phyloP scores from a whole-genome alignment of 108 stramenopile genomes.

The Skeletonema marinoi region DNA sequence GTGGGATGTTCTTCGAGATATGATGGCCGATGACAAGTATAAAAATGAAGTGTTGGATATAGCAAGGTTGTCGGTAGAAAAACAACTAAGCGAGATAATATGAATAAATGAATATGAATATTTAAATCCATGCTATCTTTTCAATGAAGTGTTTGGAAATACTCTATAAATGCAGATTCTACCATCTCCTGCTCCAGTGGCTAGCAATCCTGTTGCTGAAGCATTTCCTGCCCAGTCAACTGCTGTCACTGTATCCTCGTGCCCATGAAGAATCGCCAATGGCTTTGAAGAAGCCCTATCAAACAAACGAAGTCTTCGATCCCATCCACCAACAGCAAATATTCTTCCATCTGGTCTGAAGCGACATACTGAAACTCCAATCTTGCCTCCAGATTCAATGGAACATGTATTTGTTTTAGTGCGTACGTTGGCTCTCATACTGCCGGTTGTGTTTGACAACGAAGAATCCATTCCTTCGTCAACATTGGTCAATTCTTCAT shows the following conservation, averaged over 20 bases:
- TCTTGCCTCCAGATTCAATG: constrained; percentile 60
- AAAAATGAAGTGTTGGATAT: constrained; percentile 46
- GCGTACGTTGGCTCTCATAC: constrained; percentile 46
- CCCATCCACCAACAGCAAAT: constrained; percentile 89
- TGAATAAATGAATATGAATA: not conserved
- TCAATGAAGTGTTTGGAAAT: constrained; percentile 15
- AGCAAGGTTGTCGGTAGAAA: not conserved
- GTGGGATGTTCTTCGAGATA: constrained; percentile 71
- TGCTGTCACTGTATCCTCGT: constrained; percentile 60
- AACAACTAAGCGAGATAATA: not conserved
- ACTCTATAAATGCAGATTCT: constrained; percentile 69
- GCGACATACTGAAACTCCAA: constrained; percentile 69
- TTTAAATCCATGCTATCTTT: not conserved
- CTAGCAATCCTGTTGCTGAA: constrained; percentile 62
- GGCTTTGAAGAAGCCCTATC: constrained; percentile 55
- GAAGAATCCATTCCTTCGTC: constrained; percentile 17
- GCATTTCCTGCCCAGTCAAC: constrained; percentile 81
- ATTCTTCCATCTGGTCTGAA: constrained; percentile 83
- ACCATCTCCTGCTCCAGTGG: constrained; percentile 67
- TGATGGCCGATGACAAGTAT: constrained; percentile 67
- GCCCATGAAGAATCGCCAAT: constrained; percentile 69
- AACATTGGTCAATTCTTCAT: constrained; percentile 6
- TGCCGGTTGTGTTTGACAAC: not conserved
- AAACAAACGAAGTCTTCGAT: constrained; percentile 73
- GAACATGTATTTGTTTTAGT: constrained; percentile 65